These are phyloP conservation scores for Cenchrus fungigraminus DNA, from an alignment of 176 grass and related monocot genomes.

Conservation along the genomic window DNA sequence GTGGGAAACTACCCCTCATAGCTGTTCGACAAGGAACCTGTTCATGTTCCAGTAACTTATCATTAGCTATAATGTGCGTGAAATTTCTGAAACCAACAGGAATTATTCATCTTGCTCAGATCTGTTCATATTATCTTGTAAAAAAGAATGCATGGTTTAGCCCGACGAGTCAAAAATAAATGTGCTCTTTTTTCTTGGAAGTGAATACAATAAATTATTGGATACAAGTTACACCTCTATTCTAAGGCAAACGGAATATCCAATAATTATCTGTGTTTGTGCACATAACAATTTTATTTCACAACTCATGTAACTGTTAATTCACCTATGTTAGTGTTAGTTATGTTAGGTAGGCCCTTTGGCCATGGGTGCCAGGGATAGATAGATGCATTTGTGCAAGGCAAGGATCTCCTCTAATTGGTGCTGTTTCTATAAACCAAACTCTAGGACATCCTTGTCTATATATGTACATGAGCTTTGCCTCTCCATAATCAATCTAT, in stretches of 20 bases:
- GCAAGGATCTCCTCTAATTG: too few relatives aligned
- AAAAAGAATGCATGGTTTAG: not conserved
- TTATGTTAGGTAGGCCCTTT: too few relatives aligned
- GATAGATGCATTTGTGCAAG: too few relatives aligned
- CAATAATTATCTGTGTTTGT: not conserved
- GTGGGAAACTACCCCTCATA: conserved; percentile 94
- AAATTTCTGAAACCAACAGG: conserved; percentile 33
- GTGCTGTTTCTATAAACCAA: too few relatives aligned
- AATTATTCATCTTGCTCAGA: conserved; percentile 28
- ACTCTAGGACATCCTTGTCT: too few relatives aligned
- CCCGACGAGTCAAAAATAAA: not conserved
- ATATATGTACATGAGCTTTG: too few relatives aligned
- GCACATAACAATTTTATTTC: not conserved
- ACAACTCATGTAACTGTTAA: not conserved
- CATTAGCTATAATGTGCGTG: conserved; percentile 20
- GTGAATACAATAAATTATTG: conserved; percentile 2
- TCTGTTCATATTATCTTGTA: conserved; percentile 27
- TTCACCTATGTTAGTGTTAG: not conserved
- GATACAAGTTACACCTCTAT: not conserved
- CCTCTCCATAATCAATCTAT: too few relatives aligned
- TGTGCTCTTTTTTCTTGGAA: conserved; percentile 13
- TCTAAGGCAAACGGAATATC: too few relatives aligned
- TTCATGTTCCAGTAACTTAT: conserved; percentile 37
- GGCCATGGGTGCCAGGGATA: too few relatives aligned
- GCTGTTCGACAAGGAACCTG: conserved; percentile 98